Evolutionary conservation across 495 filamentous ascomycete genomes (phyloP).

Genomic region (Platismatia glauca): DNA sequence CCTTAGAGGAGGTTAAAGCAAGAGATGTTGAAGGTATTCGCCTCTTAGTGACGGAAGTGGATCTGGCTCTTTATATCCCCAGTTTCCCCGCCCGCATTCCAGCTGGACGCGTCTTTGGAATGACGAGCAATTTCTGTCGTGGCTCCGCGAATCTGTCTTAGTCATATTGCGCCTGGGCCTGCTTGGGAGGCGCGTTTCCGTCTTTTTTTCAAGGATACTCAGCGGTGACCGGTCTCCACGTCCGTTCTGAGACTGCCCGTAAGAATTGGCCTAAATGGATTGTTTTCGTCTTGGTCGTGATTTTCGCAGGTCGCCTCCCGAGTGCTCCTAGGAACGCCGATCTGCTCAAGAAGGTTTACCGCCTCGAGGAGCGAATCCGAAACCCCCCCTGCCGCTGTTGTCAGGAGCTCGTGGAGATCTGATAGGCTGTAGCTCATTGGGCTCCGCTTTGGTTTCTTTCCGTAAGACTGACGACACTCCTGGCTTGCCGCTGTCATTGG

Average conservation of each 20-base stretch:
- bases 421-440: slow-evolving; percentile 46
- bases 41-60: neutral
- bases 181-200: neutral
- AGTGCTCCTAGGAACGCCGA: too few relatives aligned
- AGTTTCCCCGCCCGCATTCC: slow-evolving; percentile 4
- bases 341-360: slow-evolving; percentile 27
- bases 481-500: slow-evolving; percentile 54
- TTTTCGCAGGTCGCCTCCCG: too few relatives aligned
- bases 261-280: neutral
- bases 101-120: neutral
- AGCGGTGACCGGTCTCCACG: neutral
- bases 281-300: neutral
- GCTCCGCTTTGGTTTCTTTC: slow-evolving; percentile 40
- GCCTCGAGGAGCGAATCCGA: slow-evolving; percentile 50
- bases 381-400: slow-evolving; percentile 63
- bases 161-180: neutral
- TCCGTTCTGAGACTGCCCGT: neutral
- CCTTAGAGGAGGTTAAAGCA: neutral
- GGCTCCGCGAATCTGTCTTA: neutral
- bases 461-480: slow-evolving; percentile 45
- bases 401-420: slow-evolving; percentile 69
- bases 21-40: neutral
- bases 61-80: neutral
- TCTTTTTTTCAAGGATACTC: neutral
- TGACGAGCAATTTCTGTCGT: too few relatives aligned